Base-by-base conservation (phyloP, 2,329 filamentous ascomycete genomes). In the Cyphellophora attinorum region DNA sequence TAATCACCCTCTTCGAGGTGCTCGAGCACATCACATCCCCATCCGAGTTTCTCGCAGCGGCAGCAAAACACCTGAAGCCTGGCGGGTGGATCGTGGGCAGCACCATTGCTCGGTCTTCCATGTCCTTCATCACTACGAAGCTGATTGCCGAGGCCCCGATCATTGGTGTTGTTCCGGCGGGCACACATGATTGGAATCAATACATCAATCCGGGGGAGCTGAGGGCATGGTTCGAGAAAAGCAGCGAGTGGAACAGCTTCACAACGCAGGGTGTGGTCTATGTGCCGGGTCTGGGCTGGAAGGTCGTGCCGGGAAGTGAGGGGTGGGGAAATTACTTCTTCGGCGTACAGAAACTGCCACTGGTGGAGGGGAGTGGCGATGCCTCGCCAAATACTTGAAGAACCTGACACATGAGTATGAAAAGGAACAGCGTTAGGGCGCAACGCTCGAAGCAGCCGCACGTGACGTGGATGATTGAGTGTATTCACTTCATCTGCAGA, bases 301-400 rank as follows among this genome's bases (percentile, higher is more conserved):
- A 72, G 61, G 75, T 85, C 56, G 78, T 95, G 4, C 58, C 62
- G 15, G 83, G 85, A 3, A 82, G 85, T 50, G 89, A 96, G 64
- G 76, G 75, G 52, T 76, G 85, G 52, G 89, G 89, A 6, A 98
- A 98, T 58, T 98, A 96, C 62, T 96, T 98, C 59, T 93, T 95
- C 57, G 91, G 75, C 6, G 78, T 94, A 28, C 74, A 79, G 60
- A 80, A 66, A 54, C 18, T 38, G 12, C 11, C 17, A 15, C 33
- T 19, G 19, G 8, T 33, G n/a, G n/a, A n/a, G n/a, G n/a, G n/a
- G n/a, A n/a, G n/a, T n/a, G n/a, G n/a, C n/a, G n/a, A n/a, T n/a
- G n/a, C n/a, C n/a, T n/a, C n/a, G n/a, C n/a, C n/a, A n/a, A n/a
- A n/a, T n/a, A n/a, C n/a, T n/a, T n/a, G n/a, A n/a, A n/a, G n/a